These are phyloP conservation scores for Epichloe coenophiala DNA, from an alignment of 2,329 filamentous ascomycete species.

Conservation along the genomic window DNA sequence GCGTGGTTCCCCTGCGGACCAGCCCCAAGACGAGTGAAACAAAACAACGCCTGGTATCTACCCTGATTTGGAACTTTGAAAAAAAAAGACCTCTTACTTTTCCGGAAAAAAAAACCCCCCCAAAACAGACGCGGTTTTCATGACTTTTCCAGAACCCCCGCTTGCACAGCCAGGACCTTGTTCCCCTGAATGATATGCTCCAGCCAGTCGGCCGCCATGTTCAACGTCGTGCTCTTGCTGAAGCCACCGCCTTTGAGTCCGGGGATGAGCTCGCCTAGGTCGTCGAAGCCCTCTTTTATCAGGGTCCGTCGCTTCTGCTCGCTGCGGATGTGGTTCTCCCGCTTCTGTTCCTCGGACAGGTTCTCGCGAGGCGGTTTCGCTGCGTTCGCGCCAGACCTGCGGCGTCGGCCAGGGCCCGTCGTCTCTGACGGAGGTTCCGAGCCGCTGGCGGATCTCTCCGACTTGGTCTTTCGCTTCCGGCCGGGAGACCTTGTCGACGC, in stretches of 20 bases:
- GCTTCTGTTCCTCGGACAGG: slow-evolving; percentile 67
- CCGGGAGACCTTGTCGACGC: slow-evolving; percentile 19
- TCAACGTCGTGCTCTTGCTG: slow-evolving; percentile 71
- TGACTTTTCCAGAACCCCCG: background rate
- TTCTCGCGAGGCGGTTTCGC: slow-evolving; percentile 50
- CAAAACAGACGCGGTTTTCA: background rate
- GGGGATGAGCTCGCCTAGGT: slow-evolving; percentile 64
- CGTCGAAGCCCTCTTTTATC: slow-evolving; percentile 72
- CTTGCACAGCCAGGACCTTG: slow-evolving; percentile 30
- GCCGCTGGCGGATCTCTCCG: slow-evolving; percentile 17
- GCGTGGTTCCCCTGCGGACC: too few relatives aligned
- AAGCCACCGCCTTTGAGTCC: slow-evolving; percentile 60
- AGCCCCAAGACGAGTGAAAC: background rate
- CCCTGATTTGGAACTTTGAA: background rate
- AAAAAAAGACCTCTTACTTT: background rate
- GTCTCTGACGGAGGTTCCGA: slow-evolving; percentile 21
- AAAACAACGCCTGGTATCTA: slow-evolving; percentile 2
- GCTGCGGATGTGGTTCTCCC: slow-evolving; percentile 75
- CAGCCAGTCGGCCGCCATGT: slow-evolving; percentile 66
- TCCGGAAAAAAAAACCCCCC: too few relatives aligned
- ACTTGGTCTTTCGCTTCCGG: slow-evolving; percentile 35
- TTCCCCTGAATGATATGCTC: slow-evolving; percentile 61
- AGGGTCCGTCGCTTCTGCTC: slow-evolving; percentile 76
- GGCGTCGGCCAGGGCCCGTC: slow-evolving; percentile 29
- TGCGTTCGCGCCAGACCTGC: slow-evolving; percentile 31